phyloP scores from a whole-genome alignment of 1,284 basidiomycete species.

The Rhizopogon hawkerae region DNA sequence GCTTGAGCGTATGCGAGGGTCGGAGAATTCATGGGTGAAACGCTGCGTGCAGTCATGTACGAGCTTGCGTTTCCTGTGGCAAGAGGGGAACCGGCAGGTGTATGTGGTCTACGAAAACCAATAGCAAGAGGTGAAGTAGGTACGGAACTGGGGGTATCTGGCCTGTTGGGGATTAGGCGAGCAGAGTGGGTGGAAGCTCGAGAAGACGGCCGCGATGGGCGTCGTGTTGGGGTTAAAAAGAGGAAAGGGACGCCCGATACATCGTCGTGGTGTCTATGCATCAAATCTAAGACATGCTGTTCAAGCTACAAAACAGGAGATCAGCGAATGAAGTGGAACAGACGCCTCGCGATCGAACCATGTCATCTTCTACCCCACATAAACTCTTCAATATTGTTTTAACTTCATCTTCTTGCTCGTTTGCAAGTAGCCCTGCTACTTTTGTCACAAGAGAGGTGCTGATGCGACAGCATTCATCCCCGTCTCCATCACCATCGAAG shows the following conservation, averaged over 20 bases:
- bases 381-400: constrained; percentile 65
- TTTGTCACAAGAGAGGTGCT: constrained; percentile 52
- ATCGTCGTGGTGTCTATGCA: constrained; percentile 82
- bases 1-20: constrained; percentile 49
- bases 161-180: constrained; percentile 50
- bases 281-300: constrained; percentile 71
- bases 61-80: constrained; percentile 45
- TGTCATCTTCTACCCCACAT: constrained; percentile 67
- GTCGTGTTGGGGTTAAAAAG: constrained; percentile 68
- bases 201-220: constrained; percentile 76
- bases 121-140: constrained; percentile 62
- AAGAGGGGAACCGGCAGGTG: constrained; percentile 64
- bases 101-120: constrained; percentile 69
- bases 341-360: constrained; percentile 36
- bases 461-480: constrained; percentile 46
- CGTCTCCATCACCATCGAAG: constrained; percentile 49
- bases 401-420: constrained; percentile 81
- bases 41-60: constrained; percentile 51
- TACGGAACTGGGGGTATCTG: constrained; percentile 65
- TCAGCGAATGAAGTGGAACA: constrained; percentile 11
- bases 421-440: constrained; percentile 64
- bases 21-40: constrained; percentile 64
- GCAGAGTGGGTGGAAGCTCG: constrained; percentile 65
- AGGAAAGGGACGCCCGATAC: constrained; percentile 73
- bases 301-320: constrained; percentile 44